These are phyloP conservation scores for Carallia pectinifolia DNA, from an alignment of 345 rosid genomes.

Conservation along the genomic window DNA sequence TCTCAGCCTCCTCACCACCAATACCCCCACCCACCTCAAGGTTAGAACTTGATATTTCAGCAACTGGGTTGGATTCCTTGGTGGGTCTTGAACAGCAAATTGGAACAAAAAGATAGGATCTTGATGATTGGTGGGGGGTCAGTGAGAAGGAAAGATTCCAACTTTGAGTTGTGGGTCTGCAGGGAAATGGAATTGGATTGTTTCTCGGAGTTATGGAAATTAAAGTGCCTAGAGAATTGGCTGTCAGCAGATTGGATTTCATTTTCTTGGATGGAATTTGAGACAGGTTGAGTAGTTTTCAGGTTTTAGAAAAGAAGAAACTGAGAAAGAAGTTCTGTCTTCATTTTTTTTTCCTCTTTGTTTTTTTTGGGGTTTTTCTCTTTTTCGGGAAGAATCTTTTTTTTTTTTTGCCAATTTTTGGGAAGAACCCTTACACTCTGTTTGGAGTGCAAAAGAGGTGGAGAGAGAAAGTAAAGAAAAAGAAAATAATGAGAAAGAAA, in stretches of 20 bases:
- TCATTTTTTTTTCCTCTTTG: too few relatives aligned
- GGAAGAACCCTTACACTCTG: too few relatives aligned
- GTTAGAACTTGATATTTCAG: conserved; percentile 3
- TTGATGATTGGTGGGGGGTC: conserved; percentile 10
- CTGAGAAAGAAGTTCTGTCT: neutral
- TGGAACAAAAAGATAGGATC: conserved; percentile 29
- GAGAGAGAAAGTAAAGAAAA: too few relatives aligned
- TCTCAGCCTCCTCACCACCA: conserved; percentile 27
- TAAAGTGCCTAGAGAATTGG: conserved; percentile 22
- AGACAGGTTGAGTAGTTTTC: neutral
- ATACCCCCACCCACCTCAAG: conserved; percentile 11
- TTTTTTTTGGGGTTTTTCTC: too few relatives aligned
- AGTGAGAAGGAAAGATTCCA: conserved; percentile 18
- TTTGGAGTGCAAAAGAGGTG: too few relatives aligned
- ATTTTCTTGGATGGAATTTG: conserved; percentile 13
- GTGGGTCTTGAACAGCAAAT: conserved; percentile 31
- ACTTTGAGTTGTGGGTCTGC: conserved; percentile 18
- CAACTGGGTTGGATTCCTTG: conserved; percentile 21
- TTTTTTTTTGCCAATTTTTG: too few relatives aligned
- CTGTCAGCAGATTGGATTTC: conserved; percentile 34
- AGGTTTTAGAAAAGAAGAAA: neutral
- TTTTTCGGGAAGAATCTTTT: neutral
- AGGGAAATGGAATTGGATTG: conserved; percentile 18
- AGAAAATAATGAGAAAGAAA: too few relatives aligned
- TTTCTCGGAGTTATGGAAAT: conserved; percentile 11